These are phyloP conservation scores for Erigeron philadelphicus DNA, from an alignment of 140 eudicot genomes.

Conservation along the genomic window DNA sequence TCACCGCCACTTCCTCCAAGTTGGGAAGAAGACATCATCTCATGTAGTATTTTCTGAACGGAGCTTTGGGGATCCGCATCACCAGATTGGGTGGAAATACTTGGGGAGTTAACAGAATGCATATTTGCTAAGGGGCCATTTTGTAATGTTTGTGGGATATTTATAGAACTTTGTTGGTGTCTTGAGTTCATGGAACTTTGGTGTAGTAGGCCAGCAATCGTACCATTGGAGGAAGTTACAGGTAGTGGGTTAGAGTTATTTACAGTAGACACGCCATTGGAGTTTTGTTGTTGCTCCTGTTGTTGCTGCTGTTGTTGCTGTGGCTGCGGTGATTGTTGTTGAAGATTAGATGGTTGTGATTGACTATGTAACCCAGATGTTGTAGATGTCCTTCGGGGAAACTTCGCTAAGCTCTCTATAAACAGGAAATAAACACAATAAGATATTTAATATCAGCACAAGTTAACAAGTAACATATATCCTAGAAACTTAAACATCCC, in stretches of 20 bases:
- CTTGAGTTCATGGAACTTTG: slow-evolving; percentile 74
- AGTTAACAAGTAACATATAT: too few relatives aligned
- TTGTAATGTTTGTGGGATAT: slow-evolving; percentile 47
- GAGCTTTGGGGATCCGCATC: slow-evolving; percentile 71
- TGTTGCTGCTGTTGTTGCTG: slow-evolving; percentile 19
- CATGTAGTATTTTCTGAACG: slow-evolving; percentile 77
- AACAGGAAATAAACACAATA: slow-evolving; percentile 15
- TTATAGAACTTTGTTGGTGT: slow-evolving; percentile 58
- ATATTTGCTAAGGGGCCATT: slow-evolving; percentile 21
- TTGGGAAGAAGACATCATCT: slow-evolving; percentile 77
- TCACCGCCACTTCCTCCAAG: slow-evolving; percentile 54
- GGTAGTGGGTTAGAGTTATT: slow-evolving; percentile 49
- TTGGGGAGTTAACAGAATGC: not conserved
- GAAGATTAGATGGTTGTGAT: slow-evolving; percentile 54
- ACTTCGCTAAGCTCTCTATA: slow-evolving; percentile 83
- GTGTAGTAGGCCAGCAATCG: slow-evolving; percentile 67
- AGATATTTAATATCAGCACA: not conserved
- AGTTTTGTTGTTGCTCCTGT: slow-evolving; percentile 31
- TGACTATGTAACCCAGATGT: slow-evolving; percentile 55
- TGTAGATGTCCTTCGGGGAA: slow-evolving; percentile 62
- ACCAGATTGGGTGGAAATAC: slow-evolving; percentile 16
- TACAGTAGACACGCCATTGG: slow-evolving; percentile 41
- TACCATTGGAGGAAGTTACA: slow-evolving; percentile 46
- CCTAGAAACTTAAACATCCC: not conserved
- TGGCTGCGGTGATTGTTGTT: slow-evolving; percentile 19